Base-by-base conservation (phyloP, 345 rosid genomes). In the Corchorus olitorius region DNA sequence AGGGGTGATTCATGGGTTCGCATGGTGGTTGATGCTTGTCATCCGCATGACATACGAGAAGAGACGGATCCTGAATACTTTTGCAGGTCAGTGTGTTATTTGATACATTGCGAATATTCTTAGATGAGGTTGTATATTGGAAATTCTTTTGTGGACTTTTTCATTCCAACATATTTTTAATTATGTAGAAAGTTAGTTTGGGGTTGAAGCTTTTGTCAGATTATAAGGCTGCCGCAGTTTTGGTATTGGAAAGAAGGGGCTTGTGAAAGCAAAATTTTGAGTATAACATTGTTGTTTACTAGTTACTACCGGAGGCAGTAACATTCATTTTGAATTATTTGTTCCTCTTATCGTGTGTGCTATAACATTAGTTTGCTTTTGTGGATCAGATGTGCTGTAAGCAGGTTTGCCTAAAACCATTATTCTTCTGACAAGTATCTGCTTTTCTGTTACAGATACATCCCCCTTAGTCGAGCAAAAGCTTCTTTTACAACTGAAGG, bases 21-120 rank as follows among this genome's bases (percentile, higher is more conserved):
- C 16, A 86, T 96, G 93, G 84, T 96, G 71, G 97, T 93, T 65
- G 99, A 96, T 83, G 94, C 99, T 34, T 96, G 99, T 63, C 90
- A 76, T 73, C 98, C 99, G 39, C 89, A 82, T 77, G 99, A 96
- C 79, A 92, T 94, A 70, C 90, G 98, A 69, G 97, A 93, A 83
- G 94, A 91, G 80, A 83, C 89, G 52, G 98, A 93, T 84, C 86
- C 88, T 41, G 98, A 96, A 80, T 92, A 82, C 79, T 81, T 85
- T 80, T 89, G 90, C 90, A 86, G 98, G 99, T 93, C 8, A 75
- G 81, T 81, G 35, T 53, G 27, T 78, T 61, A 56, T 61, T 52
- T 56, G 39, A 73, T 12, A 27, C 27, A 27, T 27, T 27, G 39
- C 39, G 35, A 54, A 22, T 70, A 50, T 33, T 78, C 52, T 69